phyloP scores from a whole-genome alignment of 352 stramenopile species.

The Globisporangium paddicum region DNA sequence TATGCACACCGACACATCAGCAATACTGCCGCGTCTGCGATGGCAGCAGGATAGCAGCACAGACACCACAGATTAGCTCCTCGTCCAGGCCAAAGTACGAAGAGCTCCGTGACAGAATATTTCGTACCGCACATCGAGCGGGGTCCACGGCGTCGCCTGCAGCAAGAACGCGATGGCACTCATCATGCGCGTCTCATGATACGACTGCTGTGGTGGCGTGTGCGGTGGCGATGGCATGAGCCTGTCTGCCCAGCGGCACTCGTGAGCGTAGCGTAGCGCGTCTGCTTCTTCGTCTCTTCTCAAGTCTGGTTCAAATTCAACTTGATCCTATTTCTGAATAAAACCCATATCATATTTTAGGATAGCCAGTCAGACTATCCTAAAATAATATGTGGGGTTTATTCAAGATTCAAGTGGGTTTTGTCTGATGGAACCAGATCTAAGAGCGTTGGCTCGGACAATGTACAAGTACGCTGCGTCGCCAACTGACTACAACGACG shows the following conservation, averaged over 20 bases:
- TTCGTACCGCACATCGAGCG: slow-evolving; percentile 36
- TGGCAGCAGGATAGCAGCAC: neutral
- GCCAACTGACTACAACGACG: too few species aligned
- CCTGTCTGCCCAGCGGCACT: slow-evolving; percentile 2
- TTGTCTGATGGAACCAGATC: too few species aligned
- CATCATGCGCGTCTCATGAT: neutral
- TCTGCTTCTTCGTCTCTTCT: too few species aligned
- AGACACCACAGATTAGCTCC: neutral
- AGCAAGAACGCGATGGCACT: slow-evolving; percentile 45
- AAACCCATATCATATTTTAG: too few species aligned
- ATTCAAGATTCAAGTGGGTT: too few species aligned
- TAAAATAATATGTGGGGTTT: too few species aligned
- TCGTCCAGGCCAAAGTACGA: neutral
- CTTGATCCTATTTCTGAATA: too few species aligned
- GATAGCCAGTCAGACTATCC: too few species aligned
- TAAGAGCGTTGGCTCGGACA: too few species aligned
- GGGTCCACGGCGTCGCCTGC: slow-evolving; percentile 44
- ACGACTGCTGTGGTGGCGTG: neutral
- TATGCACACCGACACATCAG: slow-evolving; percentile 40
- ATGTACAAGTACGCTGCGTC: too few species aligned
- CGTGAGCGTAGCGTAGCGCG: too few species aligned
- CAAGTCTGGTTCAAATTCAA: too few species aligned
- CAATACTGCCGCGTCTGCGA: slow-evolving; percentile 38
- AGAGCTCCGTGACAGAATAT: neutral
- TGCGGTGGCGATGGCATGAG: neutral